Evolutionary conservation across 164 flowering plant species (phyloP).

Genomic region (Platanus orientalis): DNA sequence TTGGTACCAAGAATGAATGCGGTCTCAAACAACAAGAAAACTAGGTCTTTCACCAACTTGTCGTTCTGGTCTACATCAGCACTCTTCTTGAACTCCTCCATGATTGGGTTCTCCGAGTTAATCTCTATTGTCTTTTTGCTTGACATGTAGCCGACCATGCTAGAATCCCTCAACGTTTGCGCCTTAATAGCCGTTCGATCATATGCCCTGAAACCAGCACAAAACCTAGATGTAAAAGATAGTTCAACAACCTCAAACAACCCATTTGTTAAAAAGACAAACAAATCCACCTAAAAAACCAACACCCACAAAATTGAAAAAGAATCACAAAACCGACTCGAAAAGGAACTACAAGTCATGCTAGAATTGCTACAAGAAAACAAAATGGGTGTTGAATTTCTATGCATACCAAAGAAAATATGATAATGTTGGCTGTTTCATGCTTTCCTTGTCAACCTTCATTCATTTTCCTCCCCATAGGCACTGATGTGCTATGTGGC

Average conservation of each 20-base stretch:
- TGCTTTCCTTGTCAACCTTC: slow-evolving; percentile 97
- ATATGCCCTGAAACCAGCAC: slow-evolving; percentile 61
- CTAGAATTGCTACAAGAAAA: no score
- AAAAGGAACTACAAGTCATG: background rate
- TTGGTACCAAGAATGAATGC: no score
- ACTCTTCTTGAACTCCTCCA: no score
- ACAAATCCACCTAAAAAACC: slow-evolving; percentile 72
- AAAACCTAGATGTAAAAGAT: slow-evolving; percentile 4
- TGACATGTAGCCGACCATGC: no score
- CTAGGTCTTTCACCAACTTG: no score
- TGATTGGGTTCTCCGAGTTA: no score
- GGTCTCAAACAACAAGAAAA: no score
- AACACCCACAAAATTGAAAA: slow-evolving; percentile 10
- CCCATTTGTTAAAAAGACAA: no score
- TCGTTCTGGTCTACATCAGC: no score
- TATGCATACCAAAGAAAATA: slow-evolving; percentile 85
- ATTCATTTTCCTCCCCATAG: slow-evolving; percentile 98
- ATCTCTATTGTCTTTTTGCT: no score
- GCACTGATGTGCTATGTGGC: slow-evolving; percentile 92
- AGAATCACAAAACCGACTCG: background rate
- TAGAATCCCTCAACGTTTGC: no score
- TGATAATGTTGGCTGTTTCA: slow-evolving; percentile 83
- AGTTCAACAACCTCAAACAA: background rate
- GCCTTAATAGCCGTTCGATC: slow-evolving; percentile 93
- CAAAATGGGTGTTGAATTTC: background rate